Evolutionary conservation across 2,329 filamentous ascomycete species (phyloP), one percentile per base, ranked within the genome.

Genomic region (Aspergillus neoniger): DNA sequence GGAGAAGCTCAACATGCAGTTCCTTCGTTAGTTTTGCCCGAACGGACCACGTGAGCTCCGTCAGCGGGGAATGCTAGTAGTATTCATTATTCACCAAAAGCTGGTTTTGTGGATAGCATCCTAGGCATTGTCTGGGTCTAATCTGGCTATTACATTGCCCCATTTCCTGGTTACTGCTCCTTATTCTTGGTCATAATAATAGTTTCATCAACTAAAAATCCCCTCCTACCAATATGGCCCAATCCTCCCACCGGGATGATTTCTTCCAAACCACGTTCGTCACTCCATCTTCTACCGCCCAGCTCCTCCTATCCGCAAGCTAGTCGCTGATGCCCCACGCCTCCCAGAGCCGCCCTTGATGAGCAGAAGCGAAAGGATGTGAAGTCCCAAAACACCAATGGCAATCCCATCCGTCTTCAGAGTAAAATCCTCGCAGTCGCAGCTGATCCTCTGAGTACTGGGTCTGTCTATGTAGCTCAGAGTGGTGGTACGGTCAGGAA

Each of bases 211-310:
- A 21, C 25, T 17, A 2, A 2, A 21, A 21, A 4, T 9, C 7
- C 41, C 4, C n/a, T 21, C 6, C 17, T 10, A 23, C 6, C 41
- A 62, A 17, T 17, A 88, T 86, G 81, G 89, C 90, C 75, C 84
- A 86, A 64, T 90, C 90, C 28, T 84, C 85, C 54, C 86, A 96
- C 71, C 84, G 88, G 55, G 88, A 90, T 30, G 87, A 95, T 72
- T 98, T 96, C 81, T 98, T 98, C 73, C 91, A 97, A 77, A 96
- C 92, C 30, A 90, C 93, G 91, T 95, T 79, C 77, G 88, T 75
- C 39, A 47, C 28, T 49, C 51, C 41, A 36, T 36, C 19, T 9
- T 21, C 49, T 49, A 14, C 48, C 38, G 48, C 28, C 48, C 21
- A 47, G 49, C 19, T 50, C 63, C 57, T 56, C 63, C 57, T 56